Evolutionary conservation across 371 early-diverging fungal genomes (phyloP), one percentile per base, ranked within the genome.

Genomic region (Mucor lusitanicus): DNA sequence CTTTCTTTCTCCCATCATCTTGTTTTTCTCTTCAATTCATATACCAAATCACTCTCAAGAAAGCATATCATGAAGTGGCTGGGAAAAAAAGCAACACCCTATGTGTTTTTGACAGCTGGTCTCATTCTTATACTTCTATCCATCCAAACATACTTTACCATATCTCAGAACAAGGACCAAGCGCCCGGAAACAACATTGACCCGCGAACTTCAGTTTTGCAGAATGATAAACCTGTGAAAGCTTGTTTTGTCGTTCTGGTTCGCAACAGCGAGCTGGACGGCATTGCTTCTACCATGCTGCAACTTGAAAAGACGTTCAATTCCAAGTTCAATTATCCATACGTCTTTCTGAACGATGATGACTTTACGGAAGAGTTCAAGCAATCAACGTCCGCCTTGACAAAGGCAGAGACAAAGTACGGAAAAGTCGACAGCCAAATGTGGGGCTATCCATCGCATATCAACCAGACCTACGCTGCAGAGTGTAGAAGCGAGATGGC

Each of bases 251-350:
- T 91, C 9, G 79, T 91, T 9, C 78, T 93, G 21, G 87, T 90
- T 6, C 81, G 94, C 61, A 96, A 97, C 78, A 66, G 76, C 7
- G 97, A 98, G 46, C 64, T 94, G 56, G 73, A 90, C 39, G 90
- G 87, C 4, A 85, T 97, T 67, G 73, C 78, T 15, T 76, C 74
- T 40, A 86, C 95, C 0, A 86, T 99, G 69, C 75, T 77, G n/a
- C 87, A 91, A 68, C 80, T 97, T 25, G 96, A 98, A 72, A 79
- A 87, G 25, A 85, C 89, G 27, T 97, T 97, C 75, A 99, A 99
- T 72, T 75, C 71, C 28, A 86, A 88, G 35, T 94, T 85, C 77
- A 75, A 86, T 39, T 98, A 99, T 77, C 97, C 97, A 1, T 97
- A 97, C 74, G 91, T 99, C 23, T 93, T 93, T 72, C 80, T 94